phyloP scores from a whole-genome alignment of 78 protist genomes.

The Dictyostelium discoideum region DNA sequence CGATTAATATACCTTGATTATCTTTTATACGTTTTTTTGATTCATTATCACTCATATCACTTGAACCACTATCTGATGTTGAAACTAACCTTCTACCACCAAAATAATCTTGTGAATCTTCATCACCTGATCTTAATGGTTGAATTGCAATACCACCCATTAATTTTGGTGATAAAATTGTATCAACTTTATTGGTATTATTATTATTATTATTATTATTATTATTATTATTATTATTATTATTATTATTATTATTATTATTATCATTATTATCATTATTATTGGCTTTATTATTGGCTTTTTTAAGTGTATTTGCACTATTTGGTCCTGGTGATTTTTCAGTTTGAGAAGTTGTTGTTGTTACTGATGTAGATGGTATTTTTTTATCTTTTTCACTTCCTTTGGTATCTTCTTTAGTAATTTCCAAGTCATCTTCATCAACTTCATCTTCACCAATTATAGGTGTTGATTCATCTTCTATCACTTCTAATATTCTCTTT shows the following conservation, averaged over 20 bases:
- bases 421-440: conserved; percentile 24
- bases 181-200: background rate
- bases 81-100: conserved; percentile 41
- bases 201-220: too few relatives aligned
- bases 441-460: background rate
- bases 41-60: conserved; percentile 60
- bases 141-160: background rate
- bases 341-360: background rate
- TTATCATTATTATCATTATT: background rate
- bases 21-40: background rate
- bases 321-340: background rate
- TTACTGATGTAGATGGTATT: background rate
- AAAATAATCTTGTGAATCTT: conserved; percentile 21
- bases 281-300: background rate
- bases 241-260: background rate
- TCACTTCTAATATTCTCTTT: conserved; percentile 50
- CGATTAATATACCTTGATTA: background rate
- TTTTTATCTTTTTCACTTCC: background rate
- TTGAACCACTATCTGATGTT: conserved; percentile 15
- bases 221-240: background rate
- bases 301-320: background rate
- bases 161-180: conserved; percentile 7
- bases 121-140: background rate
- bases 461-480: conserved; percentile 20
- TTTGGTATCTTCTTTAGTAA: conserved; percentile 14